Conservation (phyloP, 441 rosid species). For the Corymbia calophylla region DNA sequence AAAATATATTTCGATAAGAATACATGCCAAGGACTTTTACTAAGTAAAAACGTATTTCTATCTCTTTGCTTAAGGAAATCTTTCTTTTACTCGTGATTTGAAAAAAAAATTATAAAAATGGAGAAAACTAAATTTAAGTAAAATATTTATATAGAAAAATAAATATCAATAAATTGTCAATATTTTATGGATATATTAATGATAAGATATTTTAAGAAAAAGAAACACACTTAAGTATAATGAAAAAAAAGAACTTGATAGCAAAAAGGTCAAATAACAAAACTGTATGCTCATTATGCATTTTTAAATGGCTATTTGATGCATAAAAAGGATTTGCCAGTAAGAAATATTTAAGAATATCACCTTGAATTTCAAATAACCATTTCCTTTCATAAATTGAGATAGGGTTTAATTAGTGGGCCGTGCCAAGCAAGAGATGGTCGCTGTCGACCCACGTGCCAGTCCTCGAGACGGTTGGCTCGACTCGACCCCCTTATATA, state of each 20-base stretch:
- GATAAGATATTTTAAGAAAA: not conserved
- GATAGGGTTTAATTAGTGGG: not conserved
- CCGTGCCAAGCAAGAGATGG: not conserved
- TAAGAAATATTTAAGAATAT: not conserved
- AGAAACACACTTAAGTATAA: not conserved
- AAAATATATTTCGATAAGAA: not conserved
- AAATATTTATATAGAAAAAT: not conserved
- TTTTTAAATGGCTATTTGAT: not conserved
- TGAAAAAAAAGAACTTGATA: not conserved
- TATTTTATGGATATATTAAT: no score
- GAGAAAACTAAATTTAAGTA: not conserved
- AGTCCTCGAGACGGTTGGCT: not conserved
- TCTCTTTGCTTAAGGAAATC: not conserved
- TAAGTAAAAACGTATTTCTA: not conserved
- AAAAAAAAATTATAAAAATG: no score
- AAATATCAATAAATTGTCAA: not conserved
- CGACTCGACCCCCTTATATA: rapidly evolving
- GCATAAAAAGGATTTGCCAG: not conserved
- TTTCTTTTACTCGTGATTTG: not conserved
- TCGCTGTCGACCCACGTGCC: not conserved
- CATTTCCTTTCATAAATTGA: not conserved
- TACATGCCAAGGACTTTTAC: not conserved
- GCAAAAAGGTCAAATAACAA: not conserved
- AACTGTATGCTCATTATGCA: not conserved
- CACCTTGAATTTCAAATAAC: not conserved